Conservation (phyloP, 2,329 filamentous ascomycete species). For the Beauveria sp. region DNA sequence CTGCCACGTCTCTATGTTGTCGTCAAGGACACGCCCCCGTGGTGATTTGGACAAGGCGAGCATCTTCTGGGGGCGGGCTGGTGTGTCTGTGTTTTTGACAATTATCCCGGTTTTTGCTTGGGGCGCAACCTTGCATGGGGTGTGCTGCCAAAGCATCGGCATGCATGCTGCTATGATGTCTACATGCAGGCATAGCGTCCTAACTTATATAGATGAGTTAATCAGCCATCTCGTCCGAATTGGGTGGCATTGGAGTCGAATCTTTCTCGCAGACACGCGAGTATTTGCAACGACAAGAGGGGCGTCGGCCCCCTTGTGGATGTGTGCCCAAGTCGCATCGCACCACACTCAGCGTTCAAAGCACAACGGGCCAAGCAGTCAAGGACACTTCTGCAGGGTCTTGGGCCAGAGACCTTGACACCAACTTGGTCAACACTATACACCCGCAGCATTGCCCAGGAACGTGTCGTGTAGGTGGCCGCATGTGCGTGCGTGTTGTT, state of each 20-base stretch:
- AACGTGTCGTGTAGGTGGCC: slow-evolving; percentile 17
- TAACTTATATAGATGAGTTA: not conserved
- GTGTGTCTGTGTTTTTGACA: not conserved
- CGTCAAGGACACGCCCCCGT: slow-evolving; percentile 1
- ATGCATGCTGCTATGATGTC: not conserved
- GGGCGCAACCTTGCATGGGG: not conserved
- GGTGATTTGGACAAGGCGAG: not conserved
- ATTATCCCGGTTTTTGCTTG: slow-evolving; percentile 3
- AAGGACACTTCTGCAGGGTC: slow-evolving; percentile 20
- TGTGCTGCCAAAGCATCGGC: not conserved
- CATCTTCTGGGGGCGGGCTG: not conserved
- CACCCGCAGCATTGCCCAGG: slow-evolving; percentile 14
- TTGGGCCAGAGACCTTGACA: slow-evolving; percentile 16
- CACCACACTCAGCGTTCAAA: slow-evolving; percentile 4
- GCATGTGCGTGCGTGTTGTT: slow-evolving; percentile 11
- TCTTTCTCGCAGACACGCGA: not conserved
- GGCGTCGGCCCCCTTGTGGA: slow-evolving; percentile 1
- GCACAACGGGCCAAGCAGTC: slow-evolving; percentile 5
- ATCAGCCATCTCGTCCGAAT: not conserved
- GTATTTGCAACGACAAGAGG: not conserved
- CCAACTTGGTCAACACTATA: slow-evolving; percentile 5
- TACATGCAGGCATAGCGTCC: not conserved
- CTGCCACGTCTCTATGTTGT: slow-evolving; percentile 8
- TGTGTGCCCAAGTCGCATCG: slow-evolving; percentile 9
- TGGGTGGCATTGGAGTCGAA: not conserved